A percentile compares a stretch with the other conserved stretches of the same genome.
phyloP scores from a whole-genome alignment of 176 grass and related monocot species.

The Eragrostis curvula region DNA sequence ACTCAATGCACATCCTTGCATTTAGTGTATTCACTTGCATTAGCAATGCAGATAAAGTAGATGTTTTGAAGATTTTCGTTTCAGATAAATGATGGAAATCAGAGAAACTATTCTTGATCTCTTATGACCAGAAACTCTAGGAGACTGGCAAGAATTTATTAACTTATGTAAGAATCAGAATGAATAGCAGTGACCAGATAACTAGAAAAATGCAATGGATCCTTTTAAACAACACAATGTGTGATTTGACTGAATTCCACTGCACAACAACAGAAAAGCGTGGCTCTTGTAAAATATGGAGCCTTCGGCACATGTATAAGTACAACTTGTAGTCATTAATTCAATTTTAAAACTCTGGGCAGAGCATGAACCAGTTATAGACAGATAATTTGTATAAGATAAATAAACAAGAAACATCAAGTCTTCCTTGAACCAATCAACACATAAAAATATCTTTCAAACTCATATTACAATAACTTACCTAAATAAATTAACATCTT shows the following conservation, averaged over 20 bases:
- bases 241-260: not conserved
- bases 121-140: not conserved
- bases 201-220: not conserved
- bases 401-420: not conserved
- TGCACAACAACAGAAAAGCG: not conserved
- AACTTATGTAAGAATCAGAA: conserved; percentile 2
- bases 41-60: not conserved
- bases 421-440: conserved; percentile 4
- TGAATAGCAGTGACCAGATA: not conserved
- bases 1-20: conserved; percentile 14
- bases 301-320: conserved; percentile 10
- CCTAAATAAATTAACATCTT: conserved; percentile 90
- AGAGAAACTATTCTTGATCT: not conserved
- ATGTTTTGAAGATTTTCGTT: conserved; percentile 3
- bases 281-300: not conserved
- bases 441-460: not conserved
- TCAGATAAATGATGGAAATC: conserved; percentile 1
- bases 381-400: conserved; percentile 6
- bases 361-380: not conserved
- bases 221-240: not conserved
- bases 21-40: not conserved
- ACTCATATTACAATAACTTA: conserved; percentile 41
- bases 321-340: not conserved
- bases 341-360: conserved; percentile 7
- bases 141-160: conserved; percentile 10